Percentiles rank a stretch among this genome's conserved stretches.
These are phyloP conservation scores for Tuber melanosporum DNA, from an alignment of 495 filamentous ascomycete species.

Conservation along the genomic window DNA sequence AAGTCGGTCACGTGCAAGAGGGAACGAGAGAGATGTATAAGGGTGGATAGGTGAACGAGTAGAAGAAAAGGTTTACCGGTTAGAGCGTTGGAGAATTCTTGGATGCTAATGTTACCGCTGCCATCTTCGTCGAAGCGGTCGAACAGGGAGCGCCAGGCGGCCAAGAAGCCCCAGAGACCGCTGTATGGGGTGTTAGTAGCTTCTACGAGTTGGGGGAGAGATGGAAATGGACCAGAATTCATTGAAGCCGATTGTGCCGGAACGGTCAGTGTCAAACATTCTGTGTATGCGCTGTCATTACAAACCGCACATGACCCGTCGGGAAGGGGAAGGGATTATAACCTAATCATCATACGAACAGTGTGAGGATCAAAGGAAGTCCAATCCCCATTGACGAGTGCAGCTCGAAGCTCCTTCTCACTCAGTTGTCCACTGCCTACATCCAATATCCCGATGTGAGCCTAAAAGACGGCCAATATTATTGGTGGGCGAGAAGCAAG, in stretches of 20 bases:
- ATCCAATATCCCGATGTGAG: conserved; percentile 8
- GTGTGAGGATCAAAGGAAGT: conserved; percentile 92
- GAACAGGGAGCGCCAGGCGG: conserved; percentile 87
- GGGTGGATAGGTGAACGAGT: neutral
- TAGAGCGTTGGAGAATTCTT: conserved; percentile 86
- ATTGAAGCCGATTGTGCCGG: conserved; percentile 82
- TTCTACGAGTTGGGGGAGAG: conserved; percentile 4
- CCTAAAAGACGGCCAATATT: conserved; percentile 17
- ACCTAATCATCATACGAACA: conserved; percentile 91
- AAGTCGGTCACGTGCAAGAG: neutral
- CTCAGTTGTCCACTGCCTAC: conserved; percentile 72
- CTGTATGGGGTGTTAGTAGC: conserved; percentile 31
- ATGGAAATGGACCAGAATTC: conserved; percentile 65
- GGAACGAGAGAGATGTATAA: neutral
- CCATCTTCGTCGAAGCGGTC: conserved; percentile 90
- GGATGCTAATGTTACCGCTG: conserved; percentile 74
- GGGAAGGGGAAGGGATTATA: conserved; percentile 3
- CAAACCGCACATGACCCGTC: conserved; percentile 1
- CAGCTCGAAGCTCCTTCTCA: conserved; percentile 79
- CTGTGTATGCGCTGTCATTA: conserved; percentile 39
- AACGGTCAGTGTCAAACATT: conserved; percentile 92
- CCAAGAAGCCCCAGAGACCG: conserved; percentile 88
- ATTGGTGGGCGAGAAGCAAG: neutral
- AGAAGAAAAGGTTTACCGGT: conserved; percentile 44
- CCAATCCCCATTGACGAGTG: conserved; percentile 94